Conservation (phyloP, 352 stramenopile species). For the Phytophthora nicotianae region DNA sequence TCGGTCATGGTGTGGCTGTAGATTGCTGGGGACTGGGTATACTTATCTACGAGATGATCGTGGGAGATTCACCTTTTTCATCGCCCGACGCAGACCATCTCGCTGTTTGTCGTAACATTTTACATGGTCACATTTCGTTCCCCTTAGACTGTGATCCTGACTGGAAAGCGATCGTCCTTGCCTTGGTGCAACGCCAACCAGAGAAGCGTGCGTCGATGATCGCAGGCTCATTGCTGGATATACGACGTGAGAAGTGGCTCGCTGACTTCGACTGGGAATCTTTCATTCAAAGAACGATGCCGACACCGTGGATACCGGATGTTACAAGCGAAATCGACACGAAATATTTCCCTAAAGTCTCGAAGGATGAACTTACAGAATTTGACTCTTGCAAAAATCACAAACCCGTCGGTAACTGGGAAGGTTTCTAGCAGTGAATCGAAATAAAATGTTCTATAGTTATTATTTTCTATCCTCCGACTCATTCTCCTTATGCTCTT, state of each 20-base stretch:
- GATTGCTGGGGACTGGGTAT: slow-evolving; percentile 97
- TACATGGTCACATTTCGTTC: slow-evolving; percentile 93
- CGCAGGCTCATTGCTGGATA: slow-evolving; percentile 27
- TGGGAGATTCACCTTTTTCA: slow-evolving; percentile 94
- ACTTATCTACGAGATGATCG: slow-evolving; percentile 96
- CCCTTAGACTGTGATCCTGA: slow-evolving; percentile 49
- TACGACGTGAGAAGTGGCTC: slow-evolving; percentile 47
- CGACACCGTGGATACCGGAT: slow-evolving; percentile 51
- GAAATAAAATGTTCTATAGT: slow-evolving; percentile 29
- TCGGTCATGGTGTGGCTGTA: slow-evolving; percentile 84
- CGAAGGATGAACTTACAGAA: slow-evolving; percentile 37
- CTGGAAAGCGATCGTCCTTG: slow-evolving; percentile 48
- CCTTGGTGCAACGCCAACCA: slow-evolving; percentile 50
- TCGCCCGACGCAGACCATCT: slow-evolving; percentile 92
- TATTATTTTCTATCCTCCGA: slow-evolving; percentile 10
- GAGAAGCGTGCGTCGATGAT: slow-evolving; percentile 49
- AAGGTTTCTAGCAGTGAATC: slow-evolving; percentile 35
- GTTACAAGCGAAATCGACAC: slow-evolving; percentile 43
- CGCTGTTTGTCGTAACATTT: slow-evolving; percentile 94
- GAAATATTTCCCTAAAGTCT: slow-evolving; percentile 45
- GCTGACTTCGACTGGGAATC: slow-evolving; percentile 51
- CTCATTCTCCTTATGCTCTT: slow-evolving; percentile 44
- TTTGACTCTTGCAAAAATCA: slow-evolving; percentile 45
- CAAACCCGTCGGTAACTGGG: slow-evolving; percentile 40
- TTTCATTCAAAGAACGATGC: slow-evolving; percentile 35